phyloP scores from a whole-genome alignment of 2,329 filamentous ascomycete genomes.

The Fusarium sp. region DNA sequence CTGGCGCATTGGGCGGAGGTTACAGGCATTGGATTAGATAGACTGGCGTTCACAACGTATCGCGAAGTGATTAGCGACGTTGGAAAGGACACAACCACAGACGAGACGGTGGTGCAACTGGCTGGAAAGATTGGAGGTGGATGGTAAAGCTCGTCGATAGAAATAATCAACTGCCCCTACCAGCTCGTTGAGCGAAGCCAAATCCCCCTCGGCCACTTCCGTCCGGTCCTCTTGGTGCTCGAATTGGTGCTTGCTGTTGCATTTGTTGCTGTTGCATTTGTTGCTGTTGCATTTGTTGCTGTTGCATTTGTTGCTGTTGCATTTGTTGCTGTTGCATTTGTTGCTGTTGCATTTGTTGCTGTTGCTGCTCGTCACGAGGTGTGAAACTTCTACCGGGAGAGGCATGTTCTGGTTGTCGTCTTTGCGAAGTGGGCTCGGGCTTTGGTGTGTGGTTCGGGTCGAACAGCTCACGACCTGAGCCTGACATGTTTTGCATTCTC shows the following conservation, averaged over 20 bases:
- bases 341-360: conserved; percentile 58
- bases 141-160: conserved; percentile 73
- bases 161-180: conserved; percentile 54
- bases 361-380: conserved; percentile 70
- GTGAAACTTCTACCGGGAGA: conserved; percentile 56
- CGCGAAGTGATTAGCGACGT: conserved; percentile 96
- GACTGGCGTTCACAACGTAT: conserved; percentile 87
- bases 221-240: conserved; percentile 84
- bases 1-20: conserved; percentile 82
- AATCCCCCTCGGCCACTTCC: conserved; percentile 83
- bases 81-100: conserved; percentile 79
- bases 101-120: conserved; percentile 88
- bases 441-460: conserved; percentile 81
- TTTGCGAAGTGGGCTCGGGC: conserved; percentile 67
- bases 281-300: conserved; percentile 58
- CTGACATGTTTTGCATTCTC: conserved; percentile 48
- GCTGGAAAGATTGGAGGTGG: conserved; percentile 93
- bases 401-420: conserved; percentile 58
- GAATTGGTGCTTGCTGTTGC: conserved; percentile 74
- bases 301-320: conserved; percentile 65
- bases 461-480: conserved; percentile 75
- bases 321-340: conserved; percentile 24
- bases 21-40: conserved; percentile 79
- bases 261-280: conserved; percentile 50
- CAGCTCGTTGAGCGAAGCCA: conserved; percentile 79